Evolutionary conservation across 2,329 filamentous ascomycete species (phyloP), one percentile per base, ranked within the genome.

Genomic region (Aciculosporium take): DNA sequence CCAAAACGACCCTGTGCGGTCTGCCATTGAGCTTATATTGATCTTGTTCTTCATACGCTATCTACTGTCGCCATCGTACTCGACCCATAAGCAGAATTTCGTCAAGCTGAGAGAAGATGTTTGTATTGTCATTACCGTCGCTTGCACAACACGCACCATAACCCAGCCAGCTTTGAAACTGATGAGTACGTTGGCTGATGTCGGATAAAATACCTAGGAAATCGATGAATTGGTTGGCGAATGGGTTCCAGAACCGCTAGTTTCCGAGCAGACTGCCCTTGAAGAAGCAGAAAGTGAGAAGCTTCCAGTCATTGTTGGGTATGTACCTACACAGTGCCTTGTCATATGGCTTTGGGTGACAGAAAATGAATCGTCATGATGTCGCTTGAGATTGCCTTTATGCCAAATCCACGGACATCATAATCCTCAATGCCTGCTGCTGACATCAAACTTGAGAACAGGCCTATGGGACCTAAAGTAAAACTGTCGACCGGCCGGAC

Each of bases 211-310:
- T 15, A 38, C 15, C 3, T 28, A 68, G 75, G 91, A 98, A 66
- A 93, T 98, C 51, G 91, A 98, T 56, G 91, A 98, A 56, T 66
- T 98, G 45, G 84, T 98, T 33, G 88, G 94, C 42, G 91, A 98
- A 51, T 98, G 91, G 91, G 81, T 79, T 7, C 93, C 91, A 0
- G 91, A 98, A 62, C 88, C 91, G 12, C 72, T 98, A 33, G 89
- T 95, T 21, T 69, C 79, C 5, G 69, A 77, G 20, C 75, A 79
- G 47, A 88, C 81, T 1, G 50, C 76, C 1, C 72, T 89, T 39
- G 89, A 98, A 62, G 79, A 84, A 54, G 65, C 73, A 33, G 88
- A 95, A 57, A 76, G 81, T 45, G 89, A 96, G 55, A 93, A 79
- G 58, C 67, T 86, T 37, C 85, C 89, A 5, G 71, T 96, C 18